Percentiles rank a stretch among this genome's conserved stretches.
Evolutionary conservation across 805 yeast genomes (phyloP).

Genomic region (Zygoascus tannicola): DNA sequence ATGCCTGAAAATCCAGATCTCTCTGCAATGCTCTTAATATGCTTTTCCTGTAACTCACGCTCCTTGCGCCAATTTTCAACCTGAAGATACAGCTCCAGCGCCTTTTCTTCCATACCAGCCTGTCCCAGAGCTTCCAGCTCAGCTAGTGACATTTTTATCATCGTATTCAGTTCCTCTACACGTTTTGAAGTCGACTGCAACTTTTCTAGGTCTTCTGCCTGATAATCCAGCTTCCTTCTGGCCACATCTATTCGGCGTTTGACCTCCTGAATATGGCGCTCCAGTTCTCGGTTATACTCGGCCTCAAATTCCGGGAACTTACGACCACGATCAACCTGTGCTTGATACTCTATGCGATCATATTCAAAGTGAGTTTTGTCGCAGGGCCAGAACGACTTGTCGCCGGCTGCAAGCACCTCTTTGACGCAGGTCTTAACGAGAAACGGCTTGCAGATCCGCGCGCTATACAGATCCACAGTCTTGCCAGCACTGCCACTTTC

Average conservation of each 20-base stretch:
- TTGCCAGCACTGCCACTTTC: slow-evolving; percentile 6
- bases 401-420: slow-evolving; percentile 73
- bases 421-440: slow-evolving; percentile 82
- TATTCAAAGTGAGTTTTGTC: slow-evolving; percentile 67
- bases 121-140: slow-evolving; percentile 49
- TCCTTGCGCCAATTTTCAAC: slow-evolving; percentile 34
- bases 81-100: slow-evolving; percentile 37
- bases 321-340: slow-evolving; percentile 29
- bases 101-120: slow-evolving; percentile 42
- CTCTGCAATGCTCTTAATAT: slow-evolving; percentile 56
- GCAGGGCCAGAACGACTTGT: slow-evolving; percentile 74
- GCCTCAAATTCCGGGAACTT: slow-evolving; percentile 39
- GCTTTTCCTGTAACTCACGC: slow-evolving; percentile 45
- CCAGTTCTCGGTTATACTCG: slow-evolving; percentile 39
- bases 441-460: slow-evolving; percentile 67
- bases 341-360: slow-evolving; percentile 55
- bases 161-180: slow-evolving; percentile 40
- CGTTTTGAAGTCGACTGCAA: slow-evolving; percentile 19
- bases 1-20: slow-evolving; percentile 74
- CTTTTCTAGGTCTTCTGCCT: slow-evolving; percentile 62
- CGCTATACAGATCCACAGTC: slow-evolving; percentile 38
- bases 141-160: slow-evolving; percentile 56
- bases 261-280: slow-evolving; percentile 54
- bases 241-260: slow-evolving; percentile 57
- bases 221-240: slow-evolving; percentile 54